Percentiles rank a stretch among this genome's conserved stretches.
Conservation (phyloP, 768 basidiomycete genomes). For the Xerocomus potaroensis region DNA sequence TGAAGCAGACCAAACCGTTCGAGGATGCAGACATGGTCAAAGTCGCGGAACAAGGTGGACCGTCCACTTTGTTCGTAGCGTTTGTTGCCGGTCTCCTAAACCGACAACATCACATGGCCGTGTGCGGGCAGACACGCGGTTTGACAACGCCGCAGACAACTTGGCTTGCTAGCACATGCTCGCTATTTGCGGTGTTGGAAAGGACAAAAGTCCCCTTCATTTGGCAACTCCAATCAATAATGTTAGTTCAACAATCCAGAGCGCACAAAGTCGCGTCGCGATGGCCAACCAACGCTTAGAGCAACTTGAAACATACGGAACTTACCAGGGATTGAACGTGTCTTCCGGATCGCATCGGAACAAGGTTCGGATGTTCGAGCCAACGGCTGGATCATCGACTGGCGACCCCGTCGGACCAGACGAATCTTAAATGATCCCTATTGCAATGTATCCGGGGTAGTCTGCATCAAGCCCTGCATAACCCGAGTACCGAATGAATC, state of each 20-base stretch:
- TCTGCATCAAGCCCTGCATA: too few relatives aligned
- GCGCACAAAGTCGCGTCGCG: too few relatives aligned
- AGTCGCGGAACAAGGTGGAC: slow-evolving; percentile 6
- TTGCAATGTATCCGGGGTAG: too few relatives aligned
- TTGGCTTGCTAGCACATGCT: background rate
- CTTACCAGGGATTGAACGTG: slow-evolving; percentile 1
- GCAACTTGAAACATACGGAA: background rate
- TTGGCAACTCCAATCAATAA: background rate
- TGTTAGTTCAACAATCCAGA: too few relatives aligned
- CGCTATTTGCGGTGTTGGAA: background rate
- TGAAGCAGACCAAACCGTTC: slow-evolving; percentile 82
- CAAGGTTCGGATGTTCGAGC: slow-evolving; percentile 6
- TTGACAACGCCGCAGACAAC: background rate
- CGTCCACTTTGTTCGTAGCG: too few relatives aligned
- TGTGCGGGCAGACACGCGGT: too few relatives aligned
- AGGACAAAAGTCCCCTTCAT: background rate
- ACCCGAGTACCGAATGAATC: too few relatives aligned
- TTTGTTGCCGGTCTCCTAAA: too few relatives aligned
- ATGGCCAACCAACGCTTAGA: too few relatives aligned
- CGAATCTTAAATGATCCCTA: too few relatives aligned
- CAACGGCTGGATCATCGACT: slow-evolving; percentile 16
- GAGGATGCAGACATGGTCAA: slow-evolving; percentile 19
- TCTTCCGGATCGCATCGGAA: slow-evolving; percentile 12
- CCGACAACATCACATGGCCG: background rate
- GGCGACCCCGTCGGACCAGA: background rate